Conservation (phyloP, 192 early-diverging fungal species). For the Coemansia sp. region DNA sequence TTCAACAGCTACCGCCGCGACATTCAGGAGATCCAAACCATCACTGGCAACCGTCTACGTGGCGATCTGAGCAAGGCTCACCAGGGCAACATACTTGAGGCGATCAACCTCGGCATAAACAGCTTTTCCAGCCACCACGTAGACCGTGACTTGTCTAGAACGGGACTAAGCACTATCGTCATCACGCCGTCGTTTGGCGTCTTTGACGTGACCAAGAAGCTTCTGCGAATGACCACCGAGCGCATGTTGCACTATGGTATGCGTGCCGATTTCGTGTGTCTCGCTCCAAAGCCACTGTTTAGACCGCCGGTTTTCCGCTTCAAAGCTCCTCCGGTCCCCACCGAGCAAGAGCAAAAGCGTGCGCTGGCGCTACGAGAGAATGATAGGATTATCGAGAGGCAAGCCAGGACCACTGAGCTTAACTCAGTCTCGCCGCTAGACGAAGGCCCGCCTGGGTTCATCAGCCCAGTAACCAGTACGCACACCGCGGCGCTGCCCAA, state of each 20-base stretch:
- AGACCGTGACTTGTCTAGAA: constrained; percentile 90
- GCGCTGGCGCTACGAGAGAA: constrained; percentile 15
- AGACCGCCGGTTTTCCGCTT: constrained; percentile 87
- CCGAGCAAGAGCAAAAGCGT: constrained; percentile 40
- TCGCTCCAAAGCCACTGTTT: constrained; percentile 84
- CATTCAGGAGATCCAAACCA: constrained; percentile 45
- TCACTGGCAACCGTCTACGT: constrained; percentile 54
- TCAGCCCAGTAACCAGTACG: not conserved
- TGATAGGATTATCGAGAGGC: constrained; percentile 9
- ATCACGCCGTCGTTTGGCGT: constrained; percentile 88
- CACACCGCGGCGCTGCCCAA: constrained; percentile 16
- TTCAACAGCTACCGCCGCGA: constrained; percentile 50
- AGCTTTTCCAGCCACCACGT: constrained; percentile 92
- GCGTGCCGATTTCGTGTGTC: constrained; percentile 87
- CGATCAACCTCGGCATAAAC: constrained; percentile 95
- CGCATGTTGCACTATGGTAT: constrained; percentile 92
- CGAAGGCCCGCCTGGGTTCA: constrained; percentile 28
- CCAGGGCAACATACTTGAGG: constrained; percentile 94
- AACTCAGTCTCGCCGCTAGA: constrained; percentile 37
- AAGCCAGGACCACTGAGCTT: constrained; percentile 29
- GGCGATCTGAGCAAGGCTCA: constrained; percentile 81
- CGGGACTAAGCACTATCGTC: constrained; percentile 84
- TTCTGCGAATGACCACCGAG: constrained; percentile 90
- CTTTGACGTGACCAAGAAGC: constrained; percentile 82
- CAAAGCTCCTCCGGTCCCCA: constrained; percentile 55